Evolutionary conservation across 768 basidiomycete genomes (phyloP).

Genomic region (Pleurotus salmoneostramineus): DNA sequence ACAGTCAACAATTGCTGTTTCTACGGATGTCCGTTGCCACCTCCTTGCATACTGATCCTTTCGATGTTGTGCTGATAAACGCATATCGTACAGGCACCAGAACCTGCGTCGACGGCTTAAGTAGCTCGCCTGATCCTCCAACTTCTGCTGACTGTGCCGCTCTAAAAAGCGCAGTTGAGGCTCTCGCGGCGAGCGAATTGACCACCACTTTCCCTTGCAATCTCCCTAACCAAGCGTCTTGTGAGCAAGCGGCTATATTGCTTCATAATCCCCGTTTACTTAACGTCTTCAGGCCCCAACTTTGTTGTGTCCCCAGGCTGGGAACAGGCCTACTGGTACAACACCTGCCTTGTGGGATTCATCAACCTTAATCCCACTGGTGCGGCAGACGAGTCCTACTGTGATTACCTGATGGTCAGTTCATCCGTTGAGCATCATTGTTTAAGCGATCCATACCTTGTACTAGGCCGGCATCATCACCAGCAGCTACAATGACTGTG

Average conservation of each 20-base stretch:
- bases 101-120: constrained; percentile 8
- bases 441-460: too few species aligned
- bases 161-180: constrained; percentile 5
- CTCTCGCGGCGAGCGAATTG: constrained; percentile 8
- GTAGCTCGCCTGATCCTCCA: constrained; percentile 2
- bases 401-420: constrained; percentile 10
- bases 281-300: constrained; percentile 8
- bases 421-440: constrained; percentile 2
- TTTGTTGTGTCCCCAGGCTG: constrained; percentile 10
- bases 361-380: constrained; percentile 9
- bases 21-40: constrained; percentile 4
- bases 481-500: background rate
- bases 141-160: constrained; percentile 6
- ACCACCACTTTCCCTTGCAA: constrained; percentile 7
- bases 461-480: constrained; percentile 2
- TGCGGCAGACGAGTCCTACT: constrained; percentile 6
- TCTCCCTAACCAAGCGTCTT: constrained; percentile 2
- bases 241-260: background rate
- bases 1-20: constrained; percentile 5
- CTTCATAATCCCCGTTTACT: background rate
- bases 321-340: constrained; percentile 8
- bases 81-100: background rate
- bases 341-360: constrained; percentile 10
- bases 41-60: background rate
- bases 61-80: background rate